Base-by-base conservation (phyloP, 768 basidiomycete species). In the Suillus lakei region DNA sequence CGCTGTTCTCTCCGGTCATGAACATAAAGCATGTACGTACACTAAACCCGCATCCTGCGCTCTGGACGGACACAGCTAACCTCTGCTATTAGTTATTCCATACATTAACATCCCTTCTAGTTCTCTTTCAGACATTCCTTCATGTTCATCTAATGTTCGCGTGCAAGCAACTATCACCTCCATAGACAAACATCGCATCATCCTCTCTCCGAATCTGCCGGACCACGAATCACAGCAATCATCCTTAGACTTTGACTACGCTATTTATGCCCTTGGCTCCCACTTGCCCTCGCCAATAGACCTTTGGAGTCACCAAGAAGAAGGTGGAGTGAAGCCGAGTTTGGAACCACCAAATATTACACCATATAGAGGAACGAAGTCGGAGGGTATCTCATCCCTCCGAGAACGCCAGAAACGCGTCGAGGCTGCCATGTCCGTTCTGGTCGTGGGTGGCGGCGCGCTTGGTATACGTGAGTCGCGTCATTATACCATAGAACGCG, bases 381-480 rank as follows among this genome's bases (percentile, higher is more conserved):
- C 70, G 0, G 84, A 84, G 64, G 83, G 83, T 0, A 77, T 88
- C 18, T 77, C 74, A 2, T 88, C 85, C 82, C 77, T 90, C 50
- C 78, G 78, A 65, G 73, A 77, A n/a, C 80, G 82, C 62, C 89
- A 90, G 69, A 71, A 72, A 38, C 73, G 77, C 4, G 79, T 92
- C 58, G 76, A 82, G 61, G 74, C 72, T 3, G 82, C 88, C 0
- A 76, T 73, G 1, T 84, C 81, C 48, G 81, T 92, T 4, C 81
- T 91, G 8, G 82, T 92, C 16, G 83, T 91, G 3, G 91, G 91
- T 2, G 91, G 89, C 13, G 91, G 91, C 0, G 88, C 91, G 1
- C 82, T 92, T 10, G 91, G 91, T 4, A 86, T 92, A 32, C 88
- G 89, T 90, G 72, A 69, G 87, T 48, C 36, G 2, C 10, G 16